Conservation (phyloP, 768 basidiomycete genomes). For the Calvatia gigantea region DNA sequence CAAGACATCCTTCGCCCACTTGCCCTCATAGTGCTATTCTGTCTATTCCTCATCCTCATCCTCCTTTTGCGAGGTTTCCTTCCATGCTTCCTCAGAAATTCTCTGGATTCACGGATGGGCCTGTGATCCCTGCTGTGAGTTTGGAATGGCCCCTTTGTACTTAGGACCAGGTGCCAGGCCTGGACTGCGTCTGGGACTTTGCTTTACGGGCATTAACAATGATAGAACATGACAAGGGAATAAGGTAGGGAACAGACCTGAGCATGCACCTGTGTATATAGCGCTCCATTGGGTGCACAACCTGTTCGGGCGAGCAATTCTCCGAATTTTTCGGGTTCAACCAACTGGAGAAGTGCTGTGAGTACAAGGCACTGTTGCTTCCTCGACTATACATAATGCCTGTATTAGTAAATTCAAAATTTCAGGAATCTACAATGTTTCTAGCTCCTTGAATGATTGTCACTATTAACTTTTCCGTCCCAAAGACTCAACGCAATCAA, state of each 20-base stretch:
- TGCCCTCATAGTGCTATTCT: too few relatives aligned
- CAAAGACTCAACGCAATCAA: too few relatives aligned
- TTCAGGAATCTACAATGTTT: too few relatives aligned
- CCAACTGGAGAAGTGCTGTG: constrained; percentile 79
- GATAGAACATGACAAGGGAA: constrained; percentile 1
- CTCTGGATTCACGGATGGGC: constrained; percentile 63
- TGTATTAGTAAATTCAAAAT: too few relatives aligned
- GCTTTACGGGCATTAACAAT: constrained; percentile 30
- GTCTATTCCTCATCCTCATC: neutral
- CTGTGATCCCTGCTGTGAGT: constrained; percentile 73
- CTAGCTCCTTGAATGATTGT: too few relatives aligned
- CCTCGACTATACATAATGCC: constrained; percentile 42
- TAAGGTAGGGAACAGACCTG: constrained; percentile 42
- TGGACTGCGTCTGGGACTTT: constrained; percentile 64
- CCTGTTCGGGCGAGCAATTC: too few relatives aligned
- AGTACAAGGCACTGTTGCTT: constrained; percentile 93
- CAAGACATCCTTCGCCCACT: too few relatives aligned
- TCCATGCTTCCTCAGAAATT: constrained; percentile 77
- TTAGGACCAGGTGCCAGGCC: constrained; percentile 74
- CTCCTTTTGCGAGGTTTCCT: constrained; percentile 32
- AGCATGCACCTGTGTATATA: constrained; percentile 95
- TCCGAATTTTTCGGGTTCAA: too few relatives aligned
- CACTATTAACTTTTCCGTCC: too few relatives aligned
- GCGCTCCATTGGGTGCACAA: constrained; percentile 92
- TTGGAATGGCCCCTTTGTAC: constrained; percentile 68